Percentiles rank a stretch among this genome's conserved stretches.
Conservation (phyloP, 352 stramenopile species). For the Globisporangium splendens region DNA sequence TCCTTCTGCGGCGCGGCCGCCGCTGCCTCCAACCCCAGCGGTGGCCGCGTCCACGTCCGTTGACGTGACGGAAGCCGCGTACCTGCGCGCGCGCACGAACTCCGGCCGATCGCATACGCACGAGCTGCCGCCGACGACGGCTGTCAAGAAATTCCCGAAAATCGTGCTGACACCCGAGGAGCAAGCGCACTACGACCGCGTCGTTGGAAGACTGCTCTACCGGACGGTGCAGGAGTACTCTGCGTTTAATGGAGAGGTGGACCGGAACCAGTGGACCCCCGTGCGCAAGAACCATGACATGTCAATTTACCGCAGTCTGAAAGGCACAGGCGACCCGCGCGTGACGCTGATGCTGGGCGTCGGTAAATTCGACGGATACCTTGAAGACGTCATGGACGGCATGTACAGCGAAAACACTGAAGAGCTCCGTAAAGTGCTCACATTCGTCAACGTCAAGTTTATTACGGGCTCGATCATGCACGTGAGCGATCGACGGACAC, state of each 20-base stretch:
- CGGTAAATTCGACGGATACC: constrained; percentile 27
- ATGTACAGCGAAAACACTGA: constrained; percentile 88
- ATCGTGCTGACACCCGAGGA: constrained; percentile 5
- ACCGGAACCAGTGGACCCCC: constrained; percentile 1
- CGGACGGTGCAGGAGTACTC: background rate
- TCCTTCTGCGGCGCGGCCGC: too few relatives aligned
- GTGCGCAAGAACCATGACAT: constrained; percentile 9
- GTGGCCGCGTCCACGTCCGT: too few relatives aligned
- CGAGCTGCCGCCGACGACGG: background rate
- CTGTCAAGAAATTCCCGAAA: background rate
- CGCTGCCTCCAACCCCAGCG: too few relatives aligned
- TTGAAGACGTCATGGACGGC: constrained; percentile 72
- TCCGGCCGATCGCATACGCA: too few relatives aligned
- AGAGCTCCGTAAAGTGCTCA: constrained; percentile 33
- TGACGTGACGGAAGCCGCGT: too few relatives aligned
- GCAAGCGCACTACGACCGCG: constrained; percentile 1
- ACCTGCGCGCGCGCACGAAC: too few relatives aligned
- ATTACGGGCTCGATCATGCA: constrained; percentile 35
- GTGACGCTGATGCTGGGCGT: constrained; percentile 38
- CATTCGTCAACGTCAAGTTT: constrained; percentile 28
- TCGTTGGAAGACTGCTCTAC: background rate
- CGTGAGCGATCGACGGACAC: constrained; percentile 21
- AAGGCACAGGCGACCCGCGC: background rate
- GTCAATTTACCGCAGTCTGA: constrained; percentile 1
- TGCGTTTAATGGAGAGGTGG: background rate